Evolutionary conservation across 306 rosid species (phyloP), one percentile per base, ranked within the genome.

Genomic region (Fragaria vesca): DNA sequence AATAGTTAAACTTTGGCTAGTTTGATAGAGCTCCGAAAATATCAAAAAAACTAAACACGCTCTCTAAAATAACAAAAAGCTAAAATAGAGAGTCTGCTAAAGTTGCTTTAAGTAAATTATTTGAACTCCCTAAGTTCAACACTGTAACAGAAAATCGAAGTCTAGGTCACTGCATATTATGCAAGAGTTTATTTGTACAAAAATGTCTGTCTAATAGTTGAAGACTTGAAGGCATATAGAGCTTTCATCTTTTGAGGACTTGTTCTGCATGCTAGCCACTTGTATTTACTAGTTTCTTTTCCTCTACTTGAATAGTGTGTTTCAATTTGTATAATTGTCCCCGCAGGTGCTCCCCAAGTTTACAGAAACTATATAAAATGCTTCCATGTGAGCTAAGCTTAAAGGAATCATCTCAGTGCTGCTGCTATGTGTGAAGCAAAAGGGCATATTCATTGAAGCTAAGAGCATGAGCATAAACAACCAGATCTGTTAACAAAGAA

Each of bases 381-480:
- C 18, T 61, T 57, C 68, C 77, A 73, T 73, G 77, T 73, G 77
- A 57, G 26, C 51, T 57, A 38, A 73, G 40, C 26, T 40, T 21
- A 42, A 24, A 73, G 42, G 77, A 57, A 57, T 57, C 68, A 73
- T 52, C 48, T 52, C 65, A 34, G n/a, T 52, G 42, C 1, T 38
- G 69, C 66, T 73, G 47, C 46, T 11, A 48, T 2, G 45, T 48
- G 36, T 48, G 61, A 30, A 52, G 43, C 45, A 47, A 51, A 6
- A 4, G 8, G 66, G 15, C 67, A 73, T 55, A n/a, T 73, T 73
- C 21, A n/a, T 6, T 54, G 52, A 73, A 55, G 57, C 52, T 73
- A 6, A n/a, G 42, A 36, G n/a, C 52, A 20, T 54, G 50, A 72
- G 66, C 50, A 32, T n/a, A 36, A 61, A 61, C 67, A 61, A 61